Conservation (phyloP, 208 protist genomes). For the Leishmania aethiopica region DNA sequence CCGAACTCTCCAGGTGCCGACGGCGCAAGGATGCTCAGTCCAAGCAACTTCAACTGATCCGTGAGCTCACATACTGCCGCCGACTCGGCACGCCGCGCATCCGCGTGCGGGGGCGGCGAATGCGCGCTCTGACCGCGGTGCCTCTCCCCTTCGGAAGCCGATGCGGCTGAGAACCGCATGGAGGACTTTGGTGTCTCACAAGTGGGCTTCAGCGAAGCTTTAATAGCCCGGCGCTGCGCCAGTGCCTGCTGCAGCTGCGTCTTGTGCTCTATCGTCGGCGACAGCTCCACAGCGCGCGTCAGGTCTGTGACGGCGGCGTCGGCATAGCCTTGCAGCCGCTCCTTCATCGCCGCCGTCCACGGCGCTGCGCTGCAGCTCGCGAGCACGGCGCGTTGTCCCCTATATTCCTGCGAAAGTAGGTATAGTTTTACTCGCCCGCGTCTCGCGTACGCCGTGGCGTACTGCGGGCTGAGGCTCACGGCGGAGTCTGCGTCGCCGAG, state of each 20-base stretch:
- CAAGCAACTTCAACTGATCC: slow-evolving; percentile 38
- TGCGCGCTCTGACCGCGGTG: not conserved
- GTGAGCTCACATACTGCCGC: not conserved
- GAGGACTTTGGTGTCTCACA: not conserved
- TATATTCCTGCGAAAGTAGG: slow-evolving; percentile 35
- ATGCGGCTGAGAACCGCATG: not conserved
- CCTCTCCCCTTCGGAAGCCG: not conserved
- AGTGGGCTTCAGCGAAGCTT: slow-evolving; percentile 6
- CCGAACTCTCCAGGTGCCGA: not conserved
- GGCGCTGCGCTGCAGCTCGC: slow-evolving; percentile 16
- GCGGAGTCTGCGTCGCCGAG: slow-evolving; percentile 51
- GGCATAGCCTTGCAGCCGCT: slow-evolving; percentile 40
- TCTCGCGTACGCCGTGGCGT: slow-evolving; percentile 62
- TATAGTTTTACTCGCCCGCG: slow-evolving; percentile 67
- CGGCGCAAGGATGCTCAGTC: slow-evolving; percentile 13
- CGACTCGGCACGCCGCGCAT: not conserved
- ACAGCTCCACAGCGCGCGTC: slow-evolving; percentile 40
- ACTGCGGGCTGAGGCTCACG: slow-evolving; percentile 48
- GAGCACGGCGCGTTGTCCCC: slow-evolving; percentile 22
- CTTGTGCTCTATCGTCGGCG: slow-evolving; percentile 41
- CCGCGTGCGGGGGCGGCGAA: slow-evolving; percentile 3
- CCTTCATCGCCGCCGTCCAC: slow-evolving; percentile 24
- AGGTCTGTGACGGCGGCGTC: slow-evolving; percentile 66
- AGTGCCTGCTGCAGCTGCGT: slow-evolving; percentile 30
- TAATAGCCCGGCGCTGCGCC: slow-evolving; percentile 26